Conservation (phyloP, 1,284 basidiomycete genomes). For the Cutaneotrichosporon mucoides region DNA sequence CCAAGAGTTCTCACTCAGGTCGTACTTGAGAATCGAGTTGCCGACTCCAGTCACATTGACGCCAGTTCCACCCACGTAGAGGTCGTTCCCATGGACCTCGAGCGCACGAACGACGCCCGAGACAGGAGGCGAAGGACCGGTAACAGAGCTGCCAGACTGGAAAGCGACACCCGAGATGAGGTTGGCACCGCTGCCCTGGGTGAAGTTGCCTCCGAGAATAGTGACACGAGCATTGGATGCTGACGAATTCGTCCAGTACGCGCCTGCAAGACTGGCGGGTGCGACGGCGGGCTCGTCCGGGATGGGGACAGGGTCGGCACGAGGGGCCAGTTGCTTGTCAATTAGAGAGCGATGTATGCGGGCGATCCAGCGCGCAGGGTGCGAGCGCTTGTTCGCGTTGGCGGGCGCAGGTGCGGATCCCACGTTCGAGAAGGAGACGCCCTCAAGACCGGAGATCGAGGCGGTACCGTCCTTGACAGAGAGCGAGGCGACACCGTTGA, state of each 20-base stretch:
- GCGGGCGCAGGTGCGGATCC: conserved; percentile 18
- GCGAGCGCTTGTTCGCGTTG: conserved; percentile 5
- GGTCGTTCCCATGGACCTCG: conserved; percentile 58
- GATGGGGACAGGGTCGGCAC: conserved; percentile 53
- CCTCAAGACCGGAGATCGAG: conserved; percentile 26
- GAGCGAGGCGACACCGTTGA: conserved; percentile 51
- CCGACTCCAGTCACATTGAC: conserved; percentile 47
- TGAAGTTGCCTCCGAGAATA: conserved; percentile 88
- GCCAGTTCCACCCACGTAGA: conserved; percentile 72
- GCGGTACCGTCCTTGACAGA: conserved; percentile 37
- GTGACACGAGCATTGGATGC: conserved; percentile 57
- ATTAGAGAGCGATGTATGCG: conserved; percentile 29
- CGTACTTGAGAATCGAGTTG: conserved; percentile 66
- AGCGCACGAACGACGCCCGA: conserved; percentile 70
- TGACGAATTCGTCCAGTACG: conserved; percentile 82
- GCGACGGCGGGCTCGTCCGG: conserved; percentile 58
- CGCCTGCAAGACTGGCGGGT: conserved; percentile 77
- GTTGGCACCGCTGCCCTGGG: conserved; percentile 44
- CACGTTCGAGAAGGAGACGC: conserved; percentile 30
- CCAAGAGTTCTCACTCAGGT: conserved; percentile 64
- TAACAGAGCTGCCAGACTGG: conserved; percentile 60
- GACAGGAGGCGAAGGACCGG: conserved; percentile 55
- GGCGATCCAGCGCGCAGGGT: conserved; percentile 21
- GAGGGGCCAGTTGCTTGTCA: conserved; percentile 37
- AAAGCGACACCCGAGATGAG: conserved; percentile 61